Evolutionary conservation across 1,139 yeast species (phyloP).

Genomic region (Pneumocystis murina): DNA sequence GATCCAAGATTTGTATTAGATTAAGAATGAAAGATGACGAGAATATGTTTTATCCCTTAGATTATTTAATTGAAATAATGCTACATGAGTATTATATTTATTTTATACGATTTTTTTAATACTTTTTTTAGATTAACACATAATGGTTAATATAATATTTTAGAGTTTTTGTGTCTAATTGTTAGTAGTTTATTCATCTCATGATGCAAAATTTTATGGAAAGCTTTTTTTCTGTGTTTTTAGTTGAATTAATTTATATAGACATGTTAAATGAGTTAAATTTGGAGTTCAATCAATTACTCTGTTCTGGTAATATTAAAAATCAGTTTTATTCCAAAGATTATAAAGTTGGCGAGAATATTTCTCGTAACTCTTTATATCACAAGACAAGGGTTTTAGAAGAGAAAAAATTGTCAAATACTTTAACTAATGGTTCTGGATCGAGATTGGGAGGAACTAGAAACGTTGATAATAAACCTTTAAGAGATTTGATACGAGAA

Average conservation of each 20-base stretch:
- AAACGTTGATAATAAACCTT: neutral
- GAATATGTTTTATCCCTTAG: neutral
- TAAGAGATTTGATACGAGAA: neutral
- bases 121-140: neutral
- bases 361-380: neutral
- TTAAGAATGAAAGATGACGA: neutral
- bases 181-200: neutral
- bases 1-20: neutral
- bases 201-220: neutral
- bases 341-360: neutral
- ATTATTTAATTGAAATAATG: neutral
- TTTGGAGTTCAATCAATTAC: neutral
- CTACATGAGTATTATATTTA: neutral
- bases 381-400: neutral
- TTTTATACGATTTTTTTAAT: neutral
- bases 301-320: neutral
- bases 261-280: neutral
- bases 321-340: neutral
- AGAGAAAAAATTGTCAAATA: neutral
- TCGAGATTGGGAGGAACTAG: neutral
- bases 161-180: neutral
- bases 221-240: neutral
- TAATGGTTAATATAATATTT: neutral
- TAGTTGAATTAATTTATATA: neutral
- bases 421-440: neutral